These are phyloP conservation scores for Aspergillus pseudoglaucus DNA, from an alignment of 2,329 filamentous ascomycete genomes.

Conservation along the genomic window DNA sequence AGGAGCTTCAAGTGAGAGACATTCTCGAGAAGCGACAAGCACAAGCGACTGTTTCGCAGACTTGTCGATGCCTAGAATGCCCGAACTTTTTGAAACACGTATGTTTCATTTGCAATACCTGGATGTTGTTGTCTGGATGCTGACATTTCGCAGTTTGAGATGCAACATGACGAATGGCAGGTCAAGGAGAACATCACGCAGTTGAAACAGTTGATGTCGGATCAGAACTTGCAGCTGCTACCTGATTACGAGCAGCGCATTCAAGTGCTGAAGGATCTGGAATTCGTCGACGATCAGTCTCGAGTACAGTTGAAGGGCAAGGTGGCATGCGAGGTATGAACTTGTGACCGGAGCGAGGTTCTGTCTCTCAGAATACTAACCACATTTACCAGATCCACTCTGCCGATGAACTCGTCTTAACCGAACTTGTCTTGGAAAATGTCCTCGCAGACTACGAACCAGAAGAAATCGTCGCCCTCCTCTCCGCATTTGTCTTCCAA, in stretches of 20 bases:
- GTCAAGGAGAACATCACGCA: constrained; percentile 89
- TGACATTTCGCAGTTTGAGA: constrained; percentile 62
- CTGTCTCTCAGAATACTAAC: constrained; percentile 4
- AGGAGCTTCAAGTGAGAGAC: constrained; percentile 74
- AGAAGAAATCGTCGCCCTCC: constrained; percentile 88
- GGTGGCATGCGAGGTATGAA: constrained; percentile 75
- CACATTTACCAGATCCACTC: constrained; percentile 63
- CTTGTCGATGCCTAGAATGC: constrained; percentile 62
- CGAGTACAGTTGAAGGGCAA: constrained; percentile 96
- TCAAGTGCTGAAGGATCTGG: constrained; percentile 81
- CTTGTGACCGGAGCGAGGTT: background rate
- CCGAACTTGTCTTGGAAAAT: constrained; percentile 93
- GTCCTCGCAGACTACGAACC: constrained; percentile 92
- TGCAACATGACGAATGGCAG: constrained; percentile 95
- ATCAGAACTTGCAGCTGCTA: constrained; percentile 90
- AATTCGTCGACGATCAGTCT: constrained; percentile 79
- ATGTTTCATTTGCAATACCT: constrained; percentile 31
- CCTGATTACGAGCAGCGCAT: constrained; percentile 97
- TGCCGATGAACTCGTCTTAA: constrained; percentile 90
- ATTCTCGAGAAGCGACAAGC: constrained; percentile 65
- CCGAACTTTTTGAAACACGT: constrained; percentile 81
- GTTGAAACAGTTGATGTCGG: constrained; percentile 81
- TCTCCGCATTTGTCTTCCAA: constrained; percentile 95
- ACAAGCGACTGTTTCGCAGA: constrained; percentile 57
- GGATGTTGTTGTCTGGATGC: constrained; percentile 4